These are phyloP conservation scores for Nicotiana otophora DNA, from an alignment of 257 asterid genomes.

Conservation along the genomic window DNA sequence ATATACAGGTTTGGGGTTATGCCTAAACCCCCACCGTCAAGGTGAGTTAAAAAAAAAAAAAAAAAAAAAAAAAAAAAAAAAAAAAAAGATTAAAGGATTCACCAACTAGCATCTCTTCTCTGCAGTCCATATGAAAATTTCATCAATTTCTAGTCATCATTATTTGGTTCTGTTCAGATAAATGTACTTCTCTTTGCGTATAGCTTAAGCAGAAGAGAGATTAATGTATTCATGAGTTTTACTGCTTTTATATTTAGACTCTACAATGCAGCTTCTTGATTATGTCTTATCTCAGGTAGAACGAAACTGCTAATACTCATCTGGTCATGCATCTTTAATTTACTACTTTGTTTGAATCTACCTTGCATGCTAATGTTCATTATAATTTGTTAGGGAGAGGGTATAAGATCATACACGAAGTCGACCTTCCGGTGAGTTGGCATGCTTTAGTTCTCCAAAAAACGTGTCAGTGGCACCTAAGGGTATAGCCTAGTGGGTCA, in stretches of 20 bases:
- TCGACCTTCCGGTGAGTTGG: neutral
- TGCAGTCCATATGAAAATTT: neutral
- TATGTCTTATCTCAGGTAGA: neutral
- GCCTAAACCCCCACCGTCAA: no score
- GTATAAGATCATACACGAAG: neutral
- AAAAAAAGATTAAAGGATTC: neutral
- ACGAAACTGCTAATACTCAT: neutral
- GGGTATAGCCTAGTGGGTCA: neutral
- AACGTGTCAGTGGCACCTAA: neutral
- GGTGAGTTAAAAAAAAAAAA: no score
- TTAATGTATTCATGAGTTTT: neutral
- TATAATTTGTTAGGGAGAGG: neutral
- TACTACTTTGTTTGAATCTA: neutral
- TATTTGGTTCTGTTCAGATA: neutral
- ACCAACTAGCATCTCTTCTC: neutral
- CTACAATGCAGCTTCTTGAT: neutral
- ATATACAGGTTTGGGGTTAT: no score
- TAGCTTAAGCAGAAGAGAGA: neutral
- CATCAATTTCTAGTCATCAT: neutral
- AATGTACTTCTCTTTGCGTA: neutral
- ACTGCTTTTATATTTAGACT: neutral
- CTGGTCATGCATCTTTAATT: neutral
- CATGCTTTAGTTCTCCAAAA: neutral
- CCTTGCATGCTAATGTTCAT: neutral
- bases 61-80: no score